Base-by-base conservation (phyloP, 1,284 basidiomycete genomes). In the Boletellus deceptivus region DNA sequence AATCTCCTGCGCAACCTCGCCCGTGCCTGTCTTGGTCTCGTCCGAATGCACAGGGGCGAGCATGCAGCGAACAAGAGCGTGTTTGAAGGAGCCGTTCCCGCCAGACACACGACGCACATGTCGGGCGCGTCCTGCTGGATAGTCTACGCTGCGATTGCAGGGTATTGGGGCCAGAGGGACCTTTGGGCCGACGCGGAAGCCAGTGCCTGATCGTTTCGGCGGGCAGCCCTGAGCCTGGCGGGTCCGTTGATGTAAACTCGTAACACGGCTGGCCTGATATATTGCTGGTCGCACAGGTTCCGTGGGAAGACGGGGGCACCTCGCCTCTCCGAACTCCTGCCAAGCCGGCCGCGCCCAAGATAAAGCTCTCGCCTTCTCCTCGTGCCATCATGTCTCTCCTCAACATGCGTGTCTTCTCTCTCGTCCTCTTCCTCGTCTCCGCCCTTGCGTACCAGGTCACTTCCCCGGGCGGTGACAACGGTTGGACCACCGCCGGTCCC, bases 141-240 rank as follows among this genome's bases (percentile, higher is more conserved):
- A 62, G 75, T 92, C 25, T 75, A 95, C 1, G 73, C 84, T 20
- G 82, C 83, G 3, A 74, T 98, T 27, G 78, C 80, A 20, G 83
- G 79, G 10, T 74, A 89, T 1, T 98, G 93, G 94, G 87, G 81
- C 18, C 94, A 98, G 71, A 76, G 73, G 49, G 95, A 98, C 67
- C 70, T 98, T 40, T 90, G 92, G 84, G 76, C 78, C 61, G 89
- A 94, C 63, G 86, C 87, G 10, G 84, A 86, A 58, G 72, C 69
- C 43, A 52, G 59, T 52, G 52, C 65, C 49, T 68, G 53, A 60
- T 34, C 36, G 33, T 14, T 31, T 46, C 37, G 37, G 25, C 16
- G 41, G 35, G 17, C 24, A 9, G 25, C 25, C 25, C 25, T 27
- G 25, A 27, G 25, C 25, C 25, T 27, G 25, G 25, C 25, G 25